Percentiles rank a stretch among this genome's conserved stretches.
phyloP scores from a whole-genome alignment of 2,329 filamentous ascomycete species.

The Neonectria hederae region DNA sequence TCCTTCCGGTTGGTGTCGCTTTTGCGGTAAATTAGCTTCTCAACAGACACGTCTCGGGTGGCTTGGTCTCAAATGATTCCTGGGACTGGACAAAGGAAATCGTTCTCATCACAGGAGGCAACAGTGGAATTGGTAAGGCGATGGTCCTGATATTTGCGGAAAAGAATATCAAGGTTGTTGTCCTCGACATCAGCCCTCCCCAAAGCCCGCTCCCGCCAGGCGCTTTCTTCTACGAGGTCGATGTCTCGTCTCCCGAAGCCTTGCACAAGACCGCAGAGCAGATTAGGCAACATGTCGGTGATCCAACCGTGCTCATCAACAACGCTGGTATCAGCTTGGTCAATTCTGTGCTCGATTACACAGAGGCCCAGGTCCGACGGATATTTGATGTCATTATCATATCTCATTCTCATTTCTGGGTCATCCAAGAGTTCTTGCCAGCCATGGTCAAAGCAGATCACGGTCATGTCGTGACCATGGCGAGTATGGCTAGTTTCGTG shows the following conservation, averaged over 20 bases:
- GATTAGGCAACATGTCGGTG: slow-evolving; percentile 20
- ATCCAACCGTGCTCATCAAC: slow-evolving; percentile 29
- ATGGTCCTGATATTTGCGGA: slow-evolving; percentile 14
- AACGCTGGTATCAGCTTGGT: slow-evolving; percentile 23
- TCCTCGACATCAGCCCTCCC: slow-evolving; percentile 15
- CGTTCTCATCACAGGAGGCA: slow-evolving; percentile 19
- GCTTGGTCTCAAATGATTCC: neutral
- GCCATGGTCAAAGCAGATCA: slow-evolving; percentile 67
- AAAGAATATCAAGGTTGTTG: slow-evolving; percentile 15
- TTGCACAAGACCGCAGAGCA: slow-evolving; percentile 12
- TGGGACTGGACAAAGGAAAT: slow-evolving; percentile 18
- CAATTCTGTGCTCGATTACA: slow-evolving; percentile 6
- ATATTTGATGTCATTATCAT: slow-evolving; percentile 72
- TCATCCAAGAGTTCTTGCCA: slow-evolving; percentile 70
- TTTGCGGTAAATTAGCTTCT: slow-evolving; percentile 5
- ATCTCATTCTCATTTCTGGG: slow-evolving; percentile 69
- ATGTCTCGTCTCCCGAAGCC: slow-evolving; percentile 19
- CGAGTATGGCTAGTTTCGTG: slow-evolving; percentile 67
- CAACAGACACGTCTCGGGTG: neutral
- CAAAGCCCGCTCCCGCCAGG: neutral
- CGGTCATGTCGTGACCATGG: slow-evolving; percentile 74
- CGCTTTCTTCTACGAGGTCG: slow-evolving; percentile 18
- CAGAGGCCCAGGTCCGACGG: slow-evolving; percentile 2
- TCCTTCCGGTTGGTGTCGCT: neutral
- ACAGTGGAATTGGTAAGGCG: slow-evolving; percentile 16